Conservation (phyloP, 2,329 filamentous ascomycete genomes). For the Bipolaris bicolor region DNA sequence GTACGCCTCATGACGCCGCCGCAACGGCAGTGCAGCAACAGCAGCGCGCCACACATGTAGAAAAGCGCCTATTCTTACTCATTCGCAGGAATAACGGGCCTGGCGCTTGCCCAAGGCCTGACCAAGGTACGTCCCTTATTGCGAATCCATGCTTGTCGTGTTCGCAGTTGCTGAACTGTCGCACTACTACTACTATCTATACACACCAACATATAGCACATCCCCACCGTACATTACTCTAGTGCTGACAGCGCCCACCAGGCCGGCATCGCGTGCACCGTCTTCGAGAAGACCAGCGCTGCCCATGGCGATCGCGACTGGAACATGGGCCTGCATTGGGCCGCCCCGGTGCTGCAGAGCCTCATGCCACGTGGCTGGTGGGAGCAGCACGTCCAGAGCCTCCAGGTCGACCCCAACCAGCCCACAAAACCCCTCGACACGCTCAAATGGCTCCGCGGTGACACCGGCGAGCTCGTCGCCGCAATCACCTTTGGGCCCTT, state of each 20-base stretch:
- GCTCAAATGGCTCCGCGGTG: slow-evolving; percentile 42
- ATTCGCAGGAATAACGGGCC: slow-evolving; percentile 41
- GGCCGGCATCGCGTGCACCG: slow-evolving; percentile 52
- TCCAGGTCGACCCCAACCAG: slow-evolving; percentile 59
- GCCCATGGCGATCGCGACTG: slow-evolving; percentile 60
- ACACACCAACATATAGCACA: no score
- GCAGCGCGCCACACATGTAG: background rate
- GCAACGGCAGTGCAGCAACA: background rate
- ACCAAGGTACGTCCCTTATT: slow-evolving; percentile 44
- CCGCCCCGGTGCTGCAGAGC: slow-evolving; percentile 58
- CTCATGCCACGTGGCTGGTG: slow-evolving; percentile 61
- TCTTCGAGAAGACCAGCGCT: slow-evolving; percentile 63
- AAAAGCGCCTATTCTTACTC: slow-evolving; percentile 10
- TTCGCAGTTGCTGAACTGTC: background rate
- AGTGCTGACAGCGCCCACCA: slow-evolving; percentile 20
- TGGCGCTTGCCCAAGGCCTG: slow-evolving; percentile 47
- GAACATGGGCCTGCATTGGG: slow-evolving; percentile 70
- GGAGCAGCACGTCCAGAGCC: slow-evolving; percentile 55
- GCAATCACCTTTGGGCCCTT: slow-evolving; percentile 44
- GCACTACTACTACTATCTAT: no score
- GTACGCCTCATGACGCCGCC: slow-evolving; percentile 22
- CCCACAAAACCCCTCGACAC: slow-evolving; percentile 45
- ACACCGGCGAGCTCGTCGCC: slow-evolving; percentile 45
- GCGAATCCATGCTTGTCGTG: no score
- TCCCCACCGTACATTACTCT: background rate